Percentiles rank a stretch among this genome's conserved stretches.
Evolutionary conservation across 768 basidiomycete species (phyloP).

Genomic region (Sistotremastrum suecicum): DNA sequence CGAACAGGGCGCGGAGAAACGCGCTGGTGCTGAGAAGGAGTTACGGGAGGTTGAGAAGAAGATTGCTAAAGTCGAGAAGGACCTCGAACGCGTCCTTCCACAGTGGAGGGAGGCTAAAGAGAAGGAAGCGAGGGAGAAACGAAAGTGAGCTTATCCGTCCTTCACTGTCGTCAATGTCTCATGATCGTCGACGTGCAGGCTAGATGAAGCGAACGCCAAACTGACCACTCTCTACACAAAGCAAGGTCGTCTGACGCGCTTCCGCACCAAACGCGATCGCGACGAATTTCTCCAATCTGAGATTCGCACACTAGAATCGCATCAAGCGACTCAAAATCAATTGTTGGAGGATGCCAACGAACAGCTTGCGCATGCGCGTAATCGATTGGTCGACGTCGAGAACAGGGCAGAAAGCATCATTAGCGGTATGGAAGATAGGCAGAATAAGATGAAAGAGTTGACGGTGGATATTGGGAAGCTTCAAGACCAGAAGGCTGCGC

Average conservation of each 20-base stretch:
- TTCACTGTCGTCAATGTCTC: too few species aligned
- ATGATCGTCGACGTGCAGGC: slow-evolving; percentile 21
- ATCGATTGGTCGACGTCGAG: slow-evolving; percentile 42
- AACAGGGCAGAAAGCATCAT: slow-evolving; percentile 41
- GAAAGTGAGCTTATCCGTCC: slow-evolving; percentile 8
- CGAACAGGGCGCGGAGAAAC: slow-evolving; percentile 48
- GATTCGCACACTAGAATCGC: slow-evolving; percentile 52
- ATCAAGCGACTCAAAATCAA: slow-evolving; percentile 37
- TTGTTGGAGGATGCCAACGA: slow-evolving; percentile 39
- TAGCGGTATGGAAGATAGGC: slow-evolving; percentile 50
- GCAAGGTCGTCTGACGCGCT: slow-evolving; percentile 78
- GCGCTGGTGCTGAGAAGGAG: slow-evolving; percentile 50
- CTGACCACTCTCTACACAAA: slow-evolving; percentile 74
- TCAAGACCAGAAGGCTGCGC: slow-evolving; percentile 53
- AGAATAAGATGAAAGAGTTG: slow-evolving; percentile 39
- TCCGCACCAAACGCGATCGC: slow-evolving; percentile 69
- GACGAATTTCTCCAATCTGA: slow-evolving; percentile 76
- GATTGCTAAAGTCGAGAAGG: slow-evolving; percentile 47
- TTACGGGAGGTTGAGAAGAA: slow-evolving; percentile 42
- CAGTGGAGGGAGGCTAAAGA: slow-evolving; percentile 50
- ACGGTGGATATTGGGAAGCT: slow-evolving; percentile 43
- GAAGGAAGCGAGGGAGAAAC: slow-evolving; percentile 37
- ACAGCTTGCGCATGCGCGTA: slow-evolving; percentile 34
- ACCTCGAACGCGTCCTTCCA: slow-evolving; percentile 51
- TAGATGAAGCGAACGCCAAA: slow-evolving; percentile 63